phyloP scores from a whole-genome alignment of 495 filamentous ascomycete genomes.

The Trichoderma parareesei region DNA sequence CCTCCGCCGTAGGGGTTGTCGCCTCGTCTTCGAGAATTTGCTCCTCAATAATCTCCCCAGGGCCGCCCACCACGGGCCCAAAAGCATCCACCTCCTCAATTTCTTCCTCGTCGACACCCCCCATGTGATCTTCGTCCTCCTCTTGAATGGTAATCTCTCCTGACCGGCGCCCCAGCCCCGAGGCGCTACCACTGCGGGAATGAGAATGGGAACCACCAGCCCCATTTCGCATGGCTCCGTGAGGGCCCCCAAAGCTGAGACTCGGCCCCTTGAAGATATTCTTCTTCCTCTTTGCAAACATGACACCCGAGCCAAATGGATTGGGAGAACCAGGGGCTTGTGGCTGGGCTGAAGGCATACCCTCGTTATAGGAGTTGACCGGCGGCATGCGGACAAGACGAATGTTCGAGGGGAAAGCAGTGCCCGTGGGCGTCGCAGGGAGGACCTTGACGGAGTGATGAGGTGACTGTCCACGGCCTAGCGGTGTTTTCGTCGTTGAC shows the following conservation, averaged over 20 bases:
- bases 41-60: conserved; percentile 47
- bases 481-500: conserved; percentile 56
- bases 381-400: conserved; percentile 60
- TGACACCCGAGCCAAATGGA: conserved; percentile 42
- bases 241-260: conserved; percentile 37
- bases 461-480: conserved; percentile 59
- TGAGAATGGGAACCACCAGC: conserved; percentile 26
- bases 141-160: conserved; percentile 76
- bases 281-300: conserved; percentile 87
- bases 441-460: conserved; percentile 90
- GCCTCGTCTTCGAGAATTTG: conserved; percentile 42
- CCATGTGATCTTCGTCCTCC: conserved; percentile 61
- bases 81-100: conserved; percentile 63
- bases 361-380: conserved; percentile 45
- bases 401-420: conserved; percentile 78
- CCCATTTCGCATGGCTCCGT: conserved; percentile 22
- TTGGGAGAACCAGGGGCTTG: conserved; percentile 34
- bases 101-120: conserved; percentile 22
- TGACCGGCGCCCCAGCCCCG: conserved; percentile 44
- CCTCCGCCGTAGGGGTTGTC: conserved; percentile 1
- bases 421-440: conserved; percentile 77
- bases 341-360: conserved; percentile 26
- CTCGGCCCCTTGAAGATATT: conserved; percentile 85
- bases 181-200: conserved; percentile 45
- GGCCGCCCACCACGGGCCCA: conserved; percentile 37